Percentiles rank a stretch among this genome's conserved stretches.
Evolutionary conservation across 2,329 filamentous ascomycete genomes (phyloP).

Genomic region (Colletotrichum camelliae): DNA sequence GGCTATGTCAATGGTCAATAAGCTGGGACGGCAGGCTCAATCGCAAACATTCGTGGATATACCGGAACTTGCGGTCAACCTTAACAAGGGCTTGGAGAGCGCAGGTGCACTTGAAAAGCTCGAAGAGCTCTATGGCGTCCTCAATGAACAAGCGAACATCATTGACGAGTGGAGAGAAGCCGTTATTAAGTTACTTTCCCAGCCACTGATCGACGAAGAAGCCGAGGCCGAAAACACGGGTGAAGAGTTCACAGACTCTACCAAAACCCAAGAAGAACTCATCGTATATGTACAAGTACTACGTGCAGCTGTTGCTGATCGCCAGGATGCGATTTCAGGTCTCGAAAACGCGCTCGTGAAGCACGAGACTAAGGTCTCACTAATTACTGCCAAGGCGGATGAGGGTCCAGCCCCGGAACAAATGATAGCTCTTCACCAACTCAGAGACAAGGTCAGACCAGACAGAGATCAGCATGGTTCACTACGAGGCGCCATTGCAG

Average conservation of each 20-base stretch:
- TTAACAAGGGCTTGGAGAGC: constrained; percentile 74
- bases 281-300: constrained; percentile 85
- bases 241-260: constrained; percentile 88
- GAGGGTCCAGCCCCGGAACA: constrained; percentile 75
- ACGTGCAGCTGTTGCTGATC: constrained; percentile 77
- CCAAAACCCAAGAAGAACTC: constrained; percentile 86
- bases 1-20: constrained; percentile 68
- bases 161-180: constrained; percentile 78
- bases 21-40: constrained; percentile 58
- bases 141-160: constrained; percentile 75
- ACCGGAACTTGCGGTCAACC: constrained; percentile 58
- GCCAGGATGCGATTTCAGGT: constrained; percentile 78
- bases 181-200: constrained; percentile 73
- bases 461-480: constrained; percentile 46
- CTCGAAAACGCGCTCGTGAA: constrained; percentile 76
- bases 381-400: constrained; percentile 63
- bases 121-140: constrained; percentile 64
- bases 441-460: constrained; percentile 55
- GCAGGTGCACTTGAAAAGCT: constrained; percentile 69
- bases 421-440: constrained; percentile 55
- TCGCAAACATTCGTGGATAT: constrained; percentile 66
- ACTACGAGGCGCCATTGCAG: constrained; percentile 77
- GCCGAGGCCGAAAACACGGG: constrained; percentile 76
- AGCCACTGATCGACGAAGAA: constrained; percentile 84
- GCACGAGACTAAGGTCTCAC: constrained; percentile 71